These are phyloP conservation scores for Agrostemma githago DNA, from an alignment of 148 eudicot species.

Conservation along the genomic window DNA sequence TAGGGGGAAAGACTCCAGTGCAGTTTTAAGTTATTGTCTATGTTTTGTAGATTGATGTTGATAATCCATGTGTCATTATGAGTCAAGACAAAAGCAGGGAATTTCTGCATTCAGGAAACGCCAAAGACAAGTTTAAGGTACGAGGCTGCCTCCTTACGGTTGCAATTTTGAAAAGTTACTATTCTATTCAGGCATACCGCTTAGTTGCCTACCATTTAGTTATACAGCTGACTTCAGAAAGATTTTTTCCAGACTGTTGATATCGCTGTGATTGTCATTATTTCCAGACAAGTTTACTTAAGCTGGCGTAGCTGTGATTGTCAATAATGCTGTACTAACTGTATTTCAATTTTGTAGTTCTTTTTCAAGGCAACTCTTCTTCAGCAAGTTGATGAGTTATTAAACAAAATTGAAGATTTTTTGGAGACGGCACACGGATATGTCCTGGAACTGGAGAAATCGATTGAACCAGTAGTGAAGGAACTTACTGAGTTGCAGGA, in stretches of 20 bases:
- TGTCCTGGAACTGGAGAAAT: conserved; percentile 68
- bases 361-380: conserved; percentile 98
- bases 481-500: conserved; percentile 73
- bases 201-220: neutral
- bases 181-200: neutral
- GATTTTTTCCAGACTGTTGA: neutral
- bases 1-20: neutral
- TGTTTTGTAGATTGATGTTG: conserved; percentile 84
- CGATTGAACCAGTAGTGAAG: conserved; percentile 60
- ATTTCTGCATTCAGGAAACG: conserved; percentile 91
- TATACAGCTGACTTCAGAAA: neutral
- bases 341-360: conserved; percentile 42
- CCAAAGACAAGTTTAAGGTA: conserved; percentile 94
- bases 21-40: conserved; percentile 12
- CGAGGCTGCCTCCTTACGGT: conserved; percentile 3
- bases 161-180: neutral
- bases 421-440: conserved; percentile 51
- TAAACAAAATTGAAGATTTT: conserved; percentile 47
- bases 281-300: neutral
- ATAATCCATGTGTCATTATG: conserved; percentile 98
- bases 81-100: conserved; percentile 99
- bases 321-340: conserved; percentile 20
- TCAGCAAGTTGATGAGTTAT: conserved; percentile 82
- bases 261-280: neutral
- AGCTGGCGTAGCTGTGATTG: neutral